Evolutionary conservation across 192 early-diverging fungal species (phyloP), one percentile per base, ranked within the genome.

Genomic region (Kappamyces sp.): DNA sequence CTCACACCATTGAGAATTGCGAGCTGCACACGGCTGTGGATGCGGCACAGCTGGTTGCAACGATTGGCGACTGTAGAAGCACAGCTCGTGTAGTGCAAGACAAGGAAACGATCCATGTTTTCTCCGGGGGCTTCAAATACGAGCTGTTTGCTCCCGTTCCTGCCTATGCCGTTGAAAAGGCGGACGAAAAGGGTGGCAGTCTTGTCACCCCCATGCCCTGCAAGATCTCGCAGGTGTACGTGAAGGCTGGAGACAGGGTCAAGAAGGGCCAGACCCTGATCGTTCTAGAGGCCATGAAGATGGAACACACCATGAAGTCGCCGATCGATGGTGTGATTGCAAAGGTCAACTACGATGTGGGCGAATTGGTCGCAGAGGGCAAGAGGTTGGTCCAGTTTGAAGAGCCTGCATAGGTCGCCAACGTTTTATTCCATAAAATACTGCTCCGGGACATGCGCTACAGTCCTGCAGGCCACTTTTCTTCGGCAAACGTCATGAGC

Each of bases 201-300:
- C 79, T 98, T 33, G 85, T 81, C 43, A 87, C 94, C 12, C 94
- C 94, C 8, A 98, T 98, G 94, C 92, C 94, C 11, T 95, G 94
- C 80, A 93, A 91, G 75, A 94, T 98, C 55, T 88, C 91, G 15
- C 86, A 87, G 68, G 63, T 65, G 8, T 35, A 80, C 43, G 81
- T 89, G 1, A 73, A 84, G 53, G 66, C 81, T 22, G 94, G 92
- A 11, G 82, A 89, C 34, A 74, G 74, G 37, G 88, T 98, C 6
- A 78, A 80, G 47, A 89, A 91, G 68, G 91, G 87, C 39, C 76
- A 84, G 46, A 79, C 84, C 38, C 67, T 98, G 34, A 70, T 95
- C 2, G 78, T 98, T 34, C 73, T 98, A 34, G 94, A 98, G 63
- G 94, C 94, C 14, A 98, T 98, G 94, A 98, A 98, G 80, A 98